phyloP scores from a whole-genome alignment of 2,329 filamentous ascomycete species.

The Sporothrix inflata region DNA sequence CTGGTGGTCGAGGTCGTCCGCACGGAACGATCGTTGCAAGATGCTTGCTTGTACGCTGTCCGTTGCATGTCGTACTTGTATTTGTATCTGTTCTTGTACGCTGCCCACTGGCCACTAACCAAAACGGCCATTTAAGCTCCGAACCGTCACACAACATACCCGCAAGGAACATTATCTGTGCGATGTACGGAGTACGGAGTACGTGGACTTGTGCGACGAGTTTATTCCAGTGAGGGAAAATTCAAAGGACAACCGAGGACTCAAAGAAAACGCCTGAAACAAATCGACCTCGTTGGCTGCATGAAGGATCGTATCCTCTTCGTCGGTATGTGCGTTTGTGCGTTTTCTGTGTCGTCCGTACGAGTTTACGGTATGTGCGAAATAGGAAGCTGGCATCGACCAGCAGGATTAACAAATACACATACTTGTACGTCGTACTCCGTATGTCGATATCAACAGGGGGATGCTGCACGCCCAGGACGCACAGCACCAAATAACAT shows the following conservation, averaged over 20 bases:
- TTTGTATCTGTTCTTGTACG: not conserved
- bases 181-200: not conserved
- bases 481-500: slow-evolving; percentile 24
- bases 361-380: not conserved
- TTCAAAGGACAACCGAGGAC: not conserved
- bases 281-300: not conserved
- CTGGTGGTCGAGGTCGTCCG: not conserved
- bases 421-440: too few species aligned
- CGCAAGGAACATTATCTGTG: slow-evolving; percentile 4
- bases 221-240: not conserved
- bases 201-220: not conserved
- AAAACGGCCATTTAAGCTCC: slow-evolving; percentile 14
- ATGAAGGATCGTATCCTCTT: slow-evolving; percentile 6
- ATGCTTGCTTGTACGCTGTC: not conserved
- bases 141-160: slow-evolving; percentile 24
- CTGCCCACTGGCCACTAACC: not conserved
- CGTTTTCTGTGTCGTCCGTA: not conserved
- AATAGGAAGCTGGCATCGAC: slow-evolving; percentile 2
- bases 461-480: too few species aligned
- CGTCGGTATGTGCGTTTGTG: not conserved
- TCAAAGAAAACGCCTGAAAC: slow-evolving; percentile 10
- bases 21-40: not conserved
- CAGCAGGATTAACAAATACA: not conserved
- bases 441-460: not conserved
- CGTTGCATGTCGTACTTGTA: not conserved